phyloP scores from a whole-genome alignment of 148 eudicot genomes.

The Euryodendron excelsum region DNA sequence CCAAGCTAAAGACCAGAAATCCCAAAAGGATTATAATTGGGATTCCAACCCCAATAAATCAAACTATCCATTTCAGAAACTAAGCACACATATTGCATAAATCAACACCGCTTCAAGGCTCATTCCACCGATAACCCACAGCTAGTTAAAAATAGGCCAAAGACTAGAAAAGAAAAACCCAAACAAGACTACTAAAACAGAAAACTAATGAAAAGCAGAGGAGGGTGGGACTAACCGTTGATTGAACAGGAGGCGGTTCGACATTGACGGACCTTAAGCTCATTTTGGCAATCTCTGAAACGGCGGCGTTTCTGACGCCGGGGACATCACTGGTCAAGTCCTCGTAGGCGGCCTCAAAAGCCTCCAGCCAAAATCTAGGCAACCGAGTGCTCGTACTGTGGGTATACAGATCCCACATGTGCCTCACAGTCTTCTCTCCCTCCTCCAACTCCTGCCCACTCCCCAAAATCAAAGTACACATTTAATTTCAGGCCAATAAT shows the following conservation, averaged over 20 bases:
- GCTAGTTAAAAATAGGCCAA: background rate
- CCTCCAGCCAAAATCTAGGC: conserved; percentile 53
- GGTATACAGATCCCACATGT: conserved; percentile 53
- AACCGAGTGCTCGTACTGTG: conserved; percentile 35
- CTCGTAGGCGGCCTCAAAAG: conserved; percentile 60
- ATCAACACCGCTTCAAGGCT: background rate
- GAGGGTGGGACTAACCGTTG: conserved; percentile 16
- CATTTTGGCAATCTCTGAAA: conserved; percentile 54
- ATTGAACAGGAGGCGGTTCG: conserved; percentile 25
- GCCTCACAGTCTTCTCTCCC: conserved; percentile 51
- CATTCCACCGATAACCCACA: background rate
- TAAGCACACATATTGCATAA: background rate
- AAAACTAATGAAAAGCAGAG: background rate
- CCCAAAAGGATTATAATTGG: background rate
- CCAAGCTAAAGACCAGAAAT: background rate
- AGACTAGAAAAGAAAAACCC: background rate
- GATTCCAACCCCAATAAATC: background rate
- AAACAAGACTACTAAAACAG: background rate
- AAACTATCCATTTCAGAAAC: background rate
- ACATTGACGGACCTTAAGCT: conserved; percentile 28
- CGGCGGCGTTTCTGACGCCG: conserved; percentile 30
- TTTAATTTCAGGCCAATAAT: background rate
- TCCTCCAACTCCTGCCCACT: conserved; percentile 51
- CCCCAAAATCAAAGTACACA: background rate
- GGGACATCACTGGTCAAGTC: conserved; percentile 43